Evolutionary conservation across 805 yeast genomes (phyloP).

Genomic region (Candida multigemmis): DNA sequence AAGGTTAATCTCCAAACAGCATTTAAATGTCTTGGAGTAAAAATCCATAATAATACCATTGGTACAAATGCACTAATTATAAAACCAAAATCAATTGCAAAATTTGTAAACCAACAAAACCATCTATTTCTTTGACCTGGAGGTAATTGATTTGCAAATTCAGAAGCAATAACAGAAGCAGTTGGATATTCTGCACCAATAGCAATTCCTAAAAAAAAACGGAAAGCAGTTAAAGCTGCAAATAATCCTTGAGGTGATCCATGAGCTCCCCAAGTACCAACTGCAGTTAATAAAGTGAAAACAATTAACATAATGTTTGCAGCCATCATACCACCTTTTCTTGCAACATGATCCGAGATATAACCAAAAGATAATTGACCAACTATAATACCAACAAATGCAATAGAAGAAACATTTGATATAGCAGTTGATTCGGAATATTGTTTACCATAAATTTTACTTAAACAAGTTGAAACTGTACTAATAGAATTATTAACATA

Average conservation of each 20-base stretch:
- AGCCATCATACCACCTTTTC: conserved; percentile 75
- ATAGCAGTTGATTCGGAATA: conserved; percentile 61
- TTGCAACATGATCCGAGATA: conserved; percentile 68
- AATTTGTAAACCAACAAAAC: conserved; percentile 82
- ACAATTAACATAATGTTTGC: conserved; percentile 70
- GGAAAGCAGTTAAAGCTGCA: conserved; percentile 72
- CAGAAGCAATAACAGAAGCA: conserved; percentile 89
- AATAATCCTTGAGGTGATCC: conserved; percentile 69
- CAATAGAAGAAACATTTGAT: conserved; percentile 77
- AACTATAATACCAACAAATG: conserved; percentile 84
- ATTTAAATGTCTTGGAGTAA: conserved; percentile 56
- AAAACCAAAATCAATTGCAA: conserved; percentile 82
- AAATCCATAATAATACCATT: conserved; percentile 78
- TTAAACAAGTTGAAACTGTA: conserved; percentile 65
- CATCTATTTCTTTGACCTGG: conserved; percentile 83
- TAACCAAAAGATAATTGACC: conserved; percentile 81
- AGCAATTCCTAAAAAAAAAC: conserved; percentile 84
- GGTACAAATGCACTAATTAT: conserved; percentile 82
- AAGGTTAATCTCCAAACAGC: conserved; percentile 89
- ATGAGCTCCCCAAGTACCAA: conserved; percentile 72
- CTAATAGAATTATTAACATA: conserved; percentile 81
- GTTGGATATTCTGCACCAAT: conserved; percentile 95
- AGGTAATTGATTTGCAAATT: conserved; percentile 71
- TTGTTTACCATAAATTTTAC: conserved; percentile 53
- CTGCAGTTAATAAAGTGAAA: conserved; percentile 73